phyloP scores from a whole-genome alignment of 2,329 filamentous ascomycete genomes.

The Kalmusia sp. region DNA sequence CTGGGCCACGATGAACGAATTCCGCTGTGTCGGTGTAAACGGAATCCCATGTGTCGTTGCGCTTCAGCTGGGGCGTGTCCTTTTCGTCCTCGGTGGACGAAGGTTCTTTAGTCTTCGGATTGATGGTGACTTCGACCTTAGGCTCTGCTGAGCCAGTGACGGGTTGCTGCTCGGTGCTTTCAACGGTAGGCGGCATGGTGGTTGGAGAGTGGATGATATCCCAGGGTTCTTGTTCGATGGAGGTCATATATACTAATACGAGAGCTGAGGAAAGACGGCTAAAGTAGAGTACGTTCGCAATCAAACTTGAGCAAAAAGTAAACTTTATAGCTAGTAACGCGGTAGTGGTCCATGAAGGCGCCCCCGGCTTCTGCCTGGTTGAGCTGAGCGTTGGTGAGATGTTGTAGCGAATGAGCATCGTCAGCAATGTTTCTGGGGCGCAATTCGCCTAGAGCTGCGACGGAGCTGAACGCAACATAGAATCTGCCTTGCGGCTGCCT shows the following conservation, averaged over 20 bases:
- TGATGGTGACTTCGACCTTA: slow-evolving; percentile 17
- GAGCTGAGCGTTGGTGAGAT: background rate
- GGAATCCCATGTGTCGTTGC: background rate
- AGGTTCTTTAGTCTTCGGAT: slow-evolving; percentile 15
- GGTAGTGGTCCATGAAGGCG: background rate
- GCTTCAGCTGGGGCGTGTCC: slow-evolving; percentile 13
- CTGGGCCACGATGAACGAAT: background rate
- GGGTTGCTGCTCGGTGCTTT: background rate
- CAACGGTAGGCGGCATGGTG: slow-evolving; percentile 10
- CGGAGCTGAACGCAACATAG: background rate
- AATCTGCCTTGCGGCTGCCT: background rate
- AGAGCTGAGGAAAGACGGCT: background rate
- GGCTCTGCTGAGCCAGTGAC: background rate
- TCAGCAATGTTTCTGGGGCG: background rate
- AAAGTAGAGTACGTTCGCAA: background rate
- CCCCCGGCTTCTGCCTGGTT: background rate
- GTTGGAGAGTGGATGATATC: slow-evolving; percentile 18
- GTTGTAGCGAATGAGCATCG: background rate
- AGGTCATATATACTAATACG: slow-evolving; percentile 22
- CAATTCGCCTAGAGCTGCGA: background rate
- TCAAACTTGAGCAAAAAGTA: background rate
- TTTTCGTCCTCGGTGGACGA: slow-evolving; percentile 9
- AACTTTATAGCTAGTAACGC: background rate
- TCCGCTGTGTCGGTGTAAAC: slow-evolving; percentile 10
- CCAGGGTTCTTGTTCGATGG: slow-evolving; percentile 27